Evolutionary conservation across 306 rosid genomes (phyloP).

Genomic region (Medicago lupulina): DNA sequence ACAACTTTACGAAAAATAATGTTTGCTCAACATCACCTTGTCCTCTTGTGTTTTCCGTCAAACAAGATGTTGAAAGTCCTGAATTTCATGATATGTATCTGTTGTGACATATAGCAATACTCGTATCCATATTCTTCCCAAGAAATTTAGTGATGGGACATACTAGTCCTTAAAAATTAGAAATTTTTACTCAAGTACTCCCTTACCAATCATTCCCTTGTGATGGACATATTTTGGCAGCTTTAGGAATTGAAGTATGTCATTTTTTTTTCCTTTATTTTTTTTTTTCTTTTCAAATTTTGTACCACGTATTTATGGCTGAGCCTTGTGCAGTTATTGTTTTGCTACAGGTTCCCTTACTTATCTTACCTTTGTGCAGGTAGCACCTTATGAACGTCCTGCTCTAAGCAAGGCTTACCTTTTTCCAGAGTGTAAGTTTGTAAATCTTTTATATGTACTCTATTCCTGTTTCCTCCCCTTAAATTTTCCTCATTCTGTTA

Average conservation of each 20-base stretch:
- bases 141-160: not conserved
- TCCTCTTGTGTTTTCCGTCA: no score
- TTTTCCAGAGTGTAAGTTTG: conserved; percentile 88
- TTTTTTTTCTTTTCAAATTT: conserved; percentile 3
- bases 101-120: no score
- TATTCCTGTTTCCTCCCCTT: not conserved
- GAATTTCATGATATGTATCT: no score
- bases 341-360: conserved; percentile 27
- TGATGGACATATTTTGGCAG: not conserved
- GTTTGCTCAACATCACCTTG: no score
- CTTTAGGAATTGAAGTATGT: not conserved
- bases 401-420: conserved; percentile 98
- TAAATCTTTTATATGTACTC: conserved; percentile 2
- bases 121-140: not conserved
- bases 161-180: not conserved
- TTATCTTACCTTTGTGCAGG: conserved; percentile 50
- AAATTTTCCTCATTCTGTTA: not conserved
- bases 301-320: not conserved
- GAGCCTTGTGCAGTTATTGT: conserved; percentile 17
- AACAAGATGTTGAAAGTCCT: no score
- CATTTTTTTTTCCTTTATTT: not conserved
- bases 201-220: no score
- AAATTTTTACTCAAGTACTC: no score
- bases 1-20: no score
- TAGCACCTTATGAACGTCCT: conserved; percentile 99